Conservation (phyloP, 306 rosid genomes). For the Castanea sativa region DNA sequence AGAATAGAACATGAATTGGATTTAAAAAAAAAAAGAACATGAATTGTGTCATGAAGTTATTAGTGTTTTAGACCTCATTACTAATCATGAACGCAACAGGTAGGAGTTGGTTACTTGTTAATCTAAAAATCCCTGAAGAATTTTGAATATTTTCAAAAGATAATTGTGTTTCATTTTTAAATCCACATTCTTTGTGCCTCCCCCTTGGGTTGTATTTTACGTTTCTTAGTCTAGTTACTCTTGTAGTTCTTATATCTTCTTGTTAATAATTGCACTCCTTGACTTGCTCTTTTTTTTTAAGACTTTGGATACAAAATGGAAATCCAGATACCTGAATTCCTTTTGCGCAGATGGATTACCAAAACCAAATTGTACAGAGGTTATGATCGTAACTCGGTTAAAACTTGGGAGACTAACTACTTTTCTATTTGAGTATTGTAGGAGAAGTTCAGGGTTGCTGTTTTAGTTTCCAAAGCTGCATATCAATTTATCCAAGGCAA, state of each 20-base stretch:
- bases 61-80: too few relatives aligned
- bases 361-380: neutral
- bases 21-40: too few relatives aligned
- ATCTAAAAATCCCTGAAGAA: neutral
- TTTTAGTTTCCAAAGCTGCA: constrained; percentile 93
- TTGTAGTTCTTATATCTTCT: neutral
- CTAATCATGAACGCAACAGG: too few relatives aligned
- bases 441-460: constrained; percentile 81
- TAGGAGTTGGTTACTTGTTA: neutral
- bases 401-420: neutral
- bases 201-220: neutral
- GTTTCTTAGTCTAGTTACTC: neutral
- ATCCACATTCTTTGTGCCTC: neutral
- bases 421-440: constrained; percentile 26
- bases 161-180: neutral
- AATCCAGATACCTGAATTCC: neutral
- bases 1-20: too few relatives aligned
- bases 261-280: neutral
- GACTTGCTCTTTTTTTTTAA: neutral
- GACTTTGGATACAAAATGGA: neutral
- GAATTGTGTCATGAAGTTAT: too few relatives aligned
- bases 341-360: neutral
- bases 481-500: constrained; percentile 69
- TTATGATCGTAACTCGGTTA: neutral
- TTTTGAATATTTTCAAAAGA: neutral